These are phyloP conservation scores for Colletotrichum euphorbiae DNA, from an alignment of 2,329 filamentous ascomycete genomes.

Conservation along the genomic window DNA sequence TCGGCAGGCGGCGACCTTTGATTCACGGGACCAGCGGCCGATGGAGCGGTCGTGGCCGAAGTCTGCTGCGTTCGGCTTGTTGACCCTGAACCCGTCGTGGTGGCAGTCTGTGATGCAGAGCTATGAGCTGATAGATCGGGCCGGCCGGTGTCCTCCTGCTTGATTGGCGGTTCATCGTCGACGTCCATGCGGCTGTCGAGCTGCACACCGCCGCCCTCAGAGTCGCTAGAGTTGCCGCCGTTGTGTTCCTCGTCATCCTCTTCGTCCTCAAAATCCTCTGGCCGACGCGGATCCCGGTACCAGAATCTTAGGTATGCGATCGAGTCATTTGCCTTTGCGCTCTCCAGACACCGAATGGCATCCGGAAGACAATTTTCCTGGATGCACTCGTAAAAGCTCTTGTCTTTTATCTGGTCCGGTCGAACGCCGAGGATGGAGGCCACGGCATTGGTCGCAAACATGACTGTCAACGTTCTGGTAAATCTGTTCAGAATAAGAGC, in stretches of 20 bases:
- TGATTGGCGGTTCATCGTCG: conserved; percentile 51
- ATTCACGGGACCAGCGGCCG: conserved; percentile 15
- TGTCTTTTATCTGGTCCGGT: conserved; percentile 76
- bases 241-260: conserved; percentile 54
- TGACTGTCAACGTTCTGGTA: conserved; percentile 82
- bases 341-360: conserved; percentile 82
- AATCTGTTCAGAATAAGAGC: conserved; percentile 90
- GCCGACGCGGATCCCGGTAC: conserved; percentile 79
- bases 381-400: conserved; percentile 90
- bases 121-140: conserved; percentile 31
- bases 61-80: conserved; percentile 26
- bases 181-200: conserved; percentile 57
- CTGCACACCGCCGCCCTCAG: conserved; percentile 59
- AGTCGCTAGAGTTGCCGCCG: conserved; percentile 52
- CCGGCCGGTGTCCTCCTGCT: conserved; percentile 48
- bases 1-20: conserved; percentile 18
- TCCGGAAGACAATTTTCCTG: conserved; percentile 80
- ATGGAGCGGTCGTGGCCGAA: conserved; percentile 24
- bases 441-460: conserved; percentile 86
- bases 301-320: conserved; percentile 90
- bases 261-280: conserved; percentile 60
- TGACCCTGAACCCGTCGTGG: conserved; percentile 22
- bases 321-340: conserved; percentile 89
- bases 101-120: conserved; percentile 41
- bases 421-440: conserved; percentile 79